These are phyloP conservation scores for Podila epigama DNA, from an alignment of 192 early-diverging fungal species.

Conservation along the genomic window DNA sequence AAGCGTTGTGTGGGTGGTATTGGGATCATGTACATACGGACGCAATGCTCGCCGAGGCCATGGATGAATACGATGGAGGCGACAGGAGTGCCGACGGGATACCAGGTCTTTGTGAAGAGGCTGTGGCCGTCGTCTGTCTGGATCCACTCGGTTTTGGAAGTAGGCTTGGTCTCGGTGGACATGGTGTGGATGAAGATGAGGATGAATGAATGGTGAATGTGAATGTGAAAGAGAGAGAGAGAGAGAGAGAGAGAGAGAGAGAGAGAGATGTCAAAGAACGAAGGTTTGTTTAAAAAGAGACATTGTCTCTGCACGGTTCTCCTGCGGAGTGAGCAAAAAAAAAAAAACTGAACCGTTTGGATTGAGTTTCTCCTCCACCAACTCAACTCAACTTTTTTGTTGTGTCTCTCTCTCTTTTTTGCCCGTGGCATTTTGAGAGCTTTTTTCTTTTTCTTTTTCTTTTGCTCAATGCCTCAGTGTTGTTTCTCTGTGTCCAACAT, in stretches of 20 bases:
- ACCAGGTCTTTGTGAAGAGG: slow-evolving; percentile 63
- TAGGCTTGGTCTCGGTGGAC: slow-evolving; percentile 10
- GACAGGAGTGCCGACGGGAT: slow-evolving; percentile 27
- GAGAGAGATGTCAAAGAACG: neutral
- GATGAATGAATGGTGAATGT: neutral
- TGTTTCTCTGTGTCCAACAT: neutral
- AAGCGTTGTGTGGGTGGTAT: no score
- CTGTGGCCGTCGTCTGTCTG: slow-evolving; percentile 48
- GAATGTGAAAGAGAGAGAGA: neutral
- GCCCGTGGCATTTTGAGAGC: neutral
- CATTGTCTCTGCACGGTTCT: neutral
- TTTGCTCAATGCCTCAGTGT: no score
- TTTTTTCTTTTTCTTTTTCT: neutral
- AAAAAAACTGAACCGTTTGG: no score
- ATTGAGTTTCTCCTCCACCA: neutral
- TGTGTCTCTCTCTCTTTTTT: neutral
- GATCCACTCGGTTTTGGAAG: slow-evolving; percentile 53
- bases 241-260: neutral
- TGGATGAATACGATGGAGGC: slow-evolving; percentile 57
- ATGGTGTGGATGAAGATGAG: neutral
- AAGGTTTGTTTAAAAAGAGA: neutral
- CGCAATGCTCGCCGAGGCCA: slow-evolving; percentile 63
- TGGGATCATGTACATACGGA: slow-evolving; percentile 19
- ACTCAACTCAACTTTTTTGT: neutral
- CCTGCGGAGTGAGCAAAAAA: no score